Conservation (phyloP, 495 filamentous ascomycete species). For the Hypomontagnella submonticulosa region DNA sequence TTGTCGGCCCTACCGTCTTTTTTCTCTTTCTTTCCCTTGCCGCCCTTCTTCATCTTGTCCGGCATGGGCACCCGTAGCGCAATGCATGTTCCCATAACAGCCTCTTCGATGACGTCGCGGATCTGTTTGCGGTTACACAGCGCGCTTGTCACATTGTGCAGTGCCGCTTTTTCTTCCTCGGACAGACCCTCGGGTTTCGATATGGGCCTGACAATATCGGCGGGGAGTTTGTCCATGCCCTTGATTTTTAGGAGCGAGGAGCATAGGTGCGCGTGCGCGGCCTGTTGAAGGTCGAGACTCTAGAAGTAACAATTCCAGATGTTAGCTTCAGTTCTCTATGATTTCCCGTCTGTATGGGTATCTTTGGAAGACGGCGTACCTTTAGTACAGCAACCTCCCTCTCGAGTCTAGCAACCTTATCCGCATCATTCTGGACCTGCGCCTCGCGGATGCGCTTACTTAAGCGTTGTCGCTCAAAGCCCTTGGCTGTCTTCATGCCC, state of each 20-base stretch:
- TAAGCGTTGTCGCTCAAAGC: conserved; percentile 90
- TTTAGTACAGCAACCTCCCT: conserved; percentile 81
- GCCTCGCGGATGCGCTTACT: conserved; percentile 78
- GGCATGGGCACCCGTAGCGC: conserved; percentile 68
- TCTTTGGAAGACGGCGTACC: conserved; percentile 52
- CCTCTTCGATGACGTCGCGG: conserved; percentile 70
- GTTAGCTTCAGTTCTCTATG: not conserved
- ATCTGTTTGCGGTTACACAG: conserved; percentile 82
- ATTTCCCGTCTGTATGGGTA: not conserved
- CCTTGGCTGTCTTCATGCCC: conserved; percentile 81
- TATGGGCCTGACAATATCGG: conserved; percentile 62
- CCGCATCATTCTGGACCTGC: conserved; percentile 61
- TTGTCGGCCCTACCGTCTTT: conserved; percentile 35
- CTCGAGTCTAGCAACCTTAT: conserved; percentile 67
- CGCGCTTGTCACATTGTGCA: conserved; percentile 81
- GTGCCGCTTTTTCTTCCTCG: conserved; percentile 58
- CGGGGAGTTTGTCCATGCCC: conserved; percentile 65
- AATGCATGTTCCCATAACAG: conserved; percentile 70
- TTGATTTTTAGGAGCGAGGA: conserved; percentile 81
- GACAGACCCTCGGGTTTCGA: conserved; percentile 57
- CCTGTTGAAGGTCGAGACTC: conserved; percentile 71
- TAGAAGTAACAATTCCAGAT: conserved; percentile 38
- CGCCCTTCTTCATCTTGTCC: conserved; percentile 51
- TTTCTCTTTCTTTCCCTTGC: conserved; percentile 36
- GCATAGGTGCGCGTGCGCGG: conserved; percentile 76